Evolutionary conservation across 805 yeast species (phyloP), one percentile per base, ranked within the genome.

Genomic region (Suhomyces emberorum): DNA sequence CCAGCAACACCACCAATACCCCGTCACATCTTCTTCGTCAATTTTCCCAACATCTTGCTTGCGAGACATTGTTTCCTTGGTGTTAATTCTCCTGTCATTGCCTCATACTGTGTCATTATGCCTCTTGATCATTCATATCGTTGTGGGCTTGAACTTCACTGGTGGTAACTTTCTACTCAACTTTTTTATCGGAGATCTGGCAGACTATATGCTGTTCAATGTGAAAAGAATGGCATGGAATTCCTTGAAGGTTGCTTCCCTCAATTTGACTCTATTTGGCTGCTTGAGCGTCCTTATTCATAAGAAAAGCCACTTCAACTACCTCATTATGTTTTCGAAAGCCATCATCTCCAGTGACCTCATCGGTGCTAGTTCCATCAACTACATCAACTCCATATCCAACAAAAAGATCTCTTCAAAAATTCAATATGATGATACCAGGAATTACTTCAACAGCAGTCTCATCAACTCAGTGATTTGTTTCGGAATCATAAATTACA

Each of bases 341-440:
- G 35, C 49, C 12, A 36, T 45, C 30, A 38, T 45, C 5, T 40
- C 49, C 9, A 35, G 42, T 30, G 49, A 45, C 32, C 28, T 45
- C 23, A 34, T 45, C 9, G 49, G 49, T 21, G 30, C 43, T 2
- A 26, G 37, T 24, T 35, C 43, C 28, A 39, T 39, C 32, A 35
- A 39, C 32, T 36, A 39, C 18, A 35, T 39, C 34, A 39, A 35
- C 32, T 31, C 43, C n/a, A 39, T 39, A 12, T 39, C 43, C 14
- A 31, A 39, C 27, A 39, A 39, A 28, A 31, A 32, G 12, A 26
- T 39, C 26, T 31, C 39, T 15, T 31, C 43, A 14, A 39, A 39
- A 20, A 39, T 39, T 11, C 39, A 39, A 26, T 39, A 35, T 24
- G 39, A 39, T 20, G 43, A 39, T 21, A 29, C 32, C 11, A 35